Evolutionary conservation across 352 stramenopile genomes (phyloP).

Genomic region (Phytophthora uliginosa): DNA sequence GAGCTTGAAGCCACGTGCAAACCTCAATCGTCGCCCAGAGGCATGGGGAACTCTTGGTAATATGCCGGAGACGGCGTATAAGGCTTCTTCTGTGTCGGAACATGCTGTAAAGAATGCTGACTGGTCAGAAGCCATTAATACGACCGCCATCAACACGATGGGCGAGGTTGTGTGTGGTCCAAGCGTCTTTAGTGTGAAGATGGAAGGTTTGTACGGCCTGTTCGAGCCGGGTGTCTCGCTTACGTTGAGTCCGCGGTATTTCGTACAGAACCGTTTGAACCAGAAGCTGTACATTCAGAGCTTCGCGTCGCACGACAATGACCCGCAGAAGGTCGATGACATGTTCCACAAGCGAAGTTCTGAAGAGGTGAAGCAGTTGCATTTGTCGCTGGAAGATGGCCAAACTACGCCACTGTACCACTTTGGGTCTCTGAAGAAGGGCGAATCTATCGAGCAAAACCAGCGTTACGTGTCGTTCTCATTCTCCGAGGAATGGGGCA

Average conservation of each 20-base stretch:
- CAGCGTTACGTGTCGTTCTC: constrained; percentile 88
- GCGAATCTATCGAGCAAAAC: constrained; percentile 59
- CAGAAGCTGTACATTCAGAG: constrained; percentile 84
- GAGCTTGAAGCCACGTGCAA: constrained; percentile 70
- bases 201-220: constrained; percentile 84
- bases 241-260: constrained; percentile 84
- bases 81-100: constrained; percentile 58
- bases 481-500: constrained; percentile 72
- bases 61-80: constrained; percentile 62
- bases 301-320: constrained; percentile 72
- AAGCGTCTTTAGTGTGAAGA: constrained; percentile 84
- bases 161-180: constrained; percentile 79
- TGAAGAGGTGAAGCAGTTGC: constrained; percentile 67
- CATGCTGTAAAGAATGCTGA: constrained; percentile 66
- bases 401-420: constrained; percentile 81
- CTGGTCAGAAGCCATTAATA: constrained; percentile 90
- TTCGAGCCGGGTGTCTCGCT: constrained; percentile 84
- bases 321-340: constrained; percentile 72
- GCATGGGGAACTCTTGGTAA: constrained; percentile 71
- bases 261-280: constrained; percentile 86
- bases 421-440: constrained; percentile 83
- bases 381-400: constrained; percentile 61
- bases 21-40: constrained; percentile 55
- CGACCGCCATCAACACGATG: constrained; percentile 87
- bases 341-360: constrained; percentile 77